Conservation (phyloP, 1,284 basidiomycete species). For the Afroboletus lepidellus region DNA sequence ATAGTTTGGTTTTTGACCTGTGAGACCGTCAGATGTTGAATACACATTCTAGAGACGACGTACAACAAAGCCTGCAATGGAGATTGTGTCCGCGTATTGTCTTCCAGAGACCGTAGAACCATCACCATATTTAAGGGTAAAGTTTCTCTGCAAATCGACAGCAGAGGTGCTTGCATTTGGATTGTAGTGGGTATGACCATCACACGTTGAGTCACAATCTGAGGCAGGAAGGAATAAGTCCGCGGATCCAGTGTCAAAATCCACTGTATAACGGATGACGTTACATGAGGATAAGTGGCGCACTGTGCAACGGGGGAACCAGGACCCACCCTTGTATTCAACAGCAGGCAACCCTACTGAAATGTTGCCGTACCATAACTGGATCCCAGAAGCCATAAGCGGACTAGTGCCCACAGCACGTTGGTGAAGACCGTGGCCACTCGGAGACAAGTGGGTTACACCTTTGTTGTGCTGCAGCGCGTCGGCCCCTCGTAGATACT, state of each 20-base stretch:
- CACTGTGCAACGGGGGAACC: neutral
- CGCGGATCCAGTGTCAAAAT: constrained; percentile 46
- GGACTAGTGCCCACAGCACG: constrained; percentile 9
- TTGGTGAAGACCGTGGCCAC: neutral
- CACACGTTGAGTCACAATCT: constrained; percentile 31
- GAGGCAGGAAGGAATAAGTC: constrained; percentile 37
- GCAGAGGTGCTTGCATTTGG: constrained; percentile 35
- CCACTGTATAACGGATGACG: constrained; percentile 30
- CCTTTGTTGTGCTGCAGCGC: constrained; percentile 7
- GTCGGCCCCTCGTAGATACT: constrained; percentile 18
- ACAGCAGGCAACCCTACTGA: constrained; percentile 23
- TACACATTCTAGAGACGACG: neutral
- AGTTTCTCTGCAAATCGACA: constrained; percentile 25
- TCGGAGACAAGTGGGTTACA: neutral
- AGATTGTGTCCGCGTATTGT: constrained; percentile 37
- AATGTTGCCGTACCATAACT: constrained; percentile 28
- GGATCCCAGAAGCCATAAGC: constrained; percentile 16
- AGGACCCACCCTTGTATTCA: constrained; percentile 18
- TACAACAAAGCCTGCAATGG: constrained; percentile 24
- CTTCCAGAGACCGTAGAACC: constrained; percentile 34
- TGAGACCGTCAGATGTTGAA: neutral
- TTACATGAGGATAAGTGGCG: too few relatives aligned
- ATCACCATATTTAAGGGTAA: constrained; percentile 36
- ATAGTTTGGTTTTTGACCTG: constrained; percentile 26
- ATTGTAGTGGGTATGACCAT: constrained; percentile 36